Evolutionary conservation across 2,329 filamentous ascomycete genomes (phyloP).

Genomic region (Erysiphe neolycopersici): DNA sequence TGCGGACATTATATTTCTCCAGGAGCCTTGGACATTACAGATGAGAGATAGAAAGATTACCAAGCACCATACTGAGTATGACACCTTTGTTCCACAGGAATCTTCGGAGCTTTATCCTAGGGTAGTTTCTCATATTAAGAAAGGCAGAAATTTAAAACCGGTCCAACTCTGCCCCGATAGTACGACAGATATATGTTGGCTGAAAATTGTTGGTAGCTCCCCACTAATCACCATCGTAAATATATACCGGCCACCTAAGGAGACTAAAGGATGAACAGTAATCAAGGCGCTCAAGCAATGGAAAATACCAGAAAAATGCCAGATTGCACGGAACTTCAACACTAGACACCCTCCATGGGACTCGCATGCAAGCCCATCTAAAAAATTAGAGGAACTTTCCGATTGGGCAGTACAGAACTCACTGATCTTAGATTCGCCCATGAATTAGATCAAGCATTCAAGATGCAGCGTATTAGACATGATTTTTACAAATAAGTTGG

Average conservation of each 20-base stretch:
- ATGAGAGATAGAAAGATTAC: not conserved
- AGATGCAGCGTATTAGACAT: not conserved
- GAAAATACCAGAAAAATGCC: not conserved
- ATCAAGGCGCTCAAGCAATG: not conserved
- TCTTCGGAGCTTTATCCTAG: not conserved
- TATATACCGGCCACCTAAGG: not conserved
- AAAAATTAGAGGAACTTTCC: not conserved
- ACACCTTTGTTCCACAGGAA: not conserved
- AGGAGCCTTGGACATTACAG: not conserved
- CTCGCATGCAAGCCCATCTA: not conserved
- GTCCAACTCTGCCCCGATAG: not conserved
- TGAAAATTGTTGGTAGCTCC: not conserved
- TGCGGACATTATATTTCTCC: not conserved
- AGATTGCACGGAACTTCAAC: not conserved
- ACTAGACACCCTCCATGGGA: not conserved
- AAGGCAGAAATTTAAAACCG: not conserved
- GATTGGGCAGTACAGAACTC: not conserved
- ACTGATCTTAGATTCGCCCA: not conserved
- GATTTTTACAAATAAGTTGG: not conserved
- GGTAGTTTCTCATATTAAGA: not conserved
- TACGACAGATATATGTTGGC: not conserved
- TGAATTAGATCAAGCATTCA: not conserved
- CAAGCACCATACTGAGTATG: not conserved
- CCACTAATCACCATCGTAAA: not conserved
- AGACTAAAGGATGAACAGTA: not conserved